Conservation (phyloP, 768 basidiomycete genomes). For the Chalciporus piperatus region DNA sequence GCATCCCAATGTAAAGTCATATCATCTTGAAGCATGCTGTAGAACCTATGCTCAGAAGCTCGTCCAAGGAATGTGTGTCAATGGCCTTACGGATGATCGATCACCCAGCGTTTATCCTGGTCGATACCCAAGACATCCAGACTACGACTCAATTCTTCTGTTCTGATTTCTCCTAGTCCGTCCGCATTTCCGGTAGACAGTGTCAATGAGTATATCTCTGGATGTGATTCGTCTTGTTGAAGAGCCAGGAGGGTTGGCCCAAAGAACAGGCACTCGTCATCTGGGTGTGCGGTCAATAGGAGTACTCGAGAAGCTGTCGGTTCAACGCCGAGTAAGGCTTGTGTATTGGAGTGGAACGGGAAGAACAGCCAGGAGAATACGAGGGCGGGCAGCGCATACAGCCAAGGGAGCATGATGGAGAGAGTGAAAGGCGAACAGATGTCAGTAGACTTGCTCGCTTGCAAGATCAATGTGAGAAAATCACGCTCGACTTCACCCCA, state of each 20-base stretch:
- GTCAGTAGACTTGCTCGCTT: background rate
- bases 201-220: slow-evolving; percentile 60
- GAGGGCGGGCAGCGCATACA: slow-evolving; percentile 13
- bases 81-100: slow-evolving; percentile 69
- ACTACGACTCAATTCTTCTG: slow-evolving; percentile 57
- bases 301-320: slow-evolving; percentile 38
- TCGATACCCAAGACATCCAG: slow-evolving; percentile 67
- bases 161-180: slow-evolving; percentile 63
- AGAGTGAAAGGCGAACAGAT: background rate
- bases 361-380: slow-evolving; percentile 24
- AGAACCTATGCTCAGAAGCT: slow-evolving; percentile 16
- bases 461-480: background rate
- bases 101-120: slow-evolving; percentile 48
- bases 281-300: slow-evolving; percentile 88
- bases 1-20: slow-evolving; percentile 66
- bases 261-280: slow-evolving; percentile 95
- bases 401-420: slow-evolving; percentile 14
- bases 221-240: slow-evolving; percentile 11
- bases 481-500: background rate
- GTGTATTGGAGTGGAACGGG: slow-evolving; percentile 24
- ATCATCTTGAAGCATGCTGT: slow-evolving; percentile 70
- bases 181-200: slow-evolving; percentile 79
- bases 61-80: background rate
- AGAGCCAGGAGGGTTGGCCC: slow-evolving; percentile 75
- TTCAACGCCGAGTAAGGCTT: slow-evolving; percentile 15